A percentile compares a stretch with the other conserved stretches of the same genome.
These are phyloP conservation scores for Bipolaris bicolor DNA, from an alignment of 2,329 filamentous ascomycete species.

Conservation along the genomic window DNA sequence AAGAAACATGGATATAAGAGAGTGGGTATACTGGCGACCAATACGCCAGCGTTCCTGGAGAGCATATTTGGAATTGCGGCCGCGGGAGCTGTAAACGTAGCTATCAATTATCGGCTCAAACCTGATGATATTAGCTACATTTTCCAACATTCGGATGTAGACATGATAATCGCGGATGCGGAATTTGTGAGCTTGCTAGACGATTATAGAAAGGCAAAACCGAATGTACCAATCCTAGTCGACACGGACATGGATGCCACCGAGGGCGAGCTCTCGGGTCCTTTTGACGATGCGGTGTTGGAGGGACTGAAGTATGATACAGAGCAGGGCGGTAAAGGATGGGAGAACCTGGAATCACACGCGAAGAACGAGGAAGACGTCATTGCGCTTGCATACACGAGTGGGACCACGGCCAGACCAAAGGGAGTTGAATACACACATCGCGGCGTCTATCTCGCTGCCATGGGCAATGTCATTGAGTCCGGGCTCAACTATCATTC, in stretches of 20 bases:
- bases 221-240: conserved; percentile 72
- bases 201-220: conserved; percentile 65
- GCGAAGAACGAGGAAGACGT: conserved; percentile 77
- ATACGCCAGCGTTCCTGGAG: conserved; percentile 94
- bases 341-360: conserved; percentile 76
- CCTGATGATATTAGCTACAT: conserved; percentile 89
- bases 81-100: conserved; percentile 78
- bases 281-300: conserved; percentile 81
- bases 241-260: conserved; percentile 84
- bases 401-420: conserved; percentile 86
- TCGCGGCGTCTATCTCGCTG: conserved; percentile 82
- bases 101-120: conserved; percentile 77
- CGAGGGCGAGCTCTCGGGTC: conserved; percentile 74
- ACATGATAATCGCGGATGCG: conserved; percentile 83
- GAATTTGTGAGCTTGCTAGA: conserved; percentile 78
- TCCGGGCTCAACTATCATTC: conserved; percentile 76
- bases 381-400: conserved; percentile 90
- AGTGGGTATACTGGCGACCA: conserved; percentile 86
- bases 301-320: conserved; percentile 79
- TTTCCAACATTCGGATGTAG: conserved; percentile 83
- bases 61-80: conserved; percentile 86
- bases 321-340: conserved; percentile 70
- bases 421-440: conserved; percentile 96
- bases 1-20: conserved; percentile 73
- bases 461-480: conserved; percentile 86